Conservation (phyloP, 148 eudicot genomes). For the Gaultheria prostrata region DNA sequence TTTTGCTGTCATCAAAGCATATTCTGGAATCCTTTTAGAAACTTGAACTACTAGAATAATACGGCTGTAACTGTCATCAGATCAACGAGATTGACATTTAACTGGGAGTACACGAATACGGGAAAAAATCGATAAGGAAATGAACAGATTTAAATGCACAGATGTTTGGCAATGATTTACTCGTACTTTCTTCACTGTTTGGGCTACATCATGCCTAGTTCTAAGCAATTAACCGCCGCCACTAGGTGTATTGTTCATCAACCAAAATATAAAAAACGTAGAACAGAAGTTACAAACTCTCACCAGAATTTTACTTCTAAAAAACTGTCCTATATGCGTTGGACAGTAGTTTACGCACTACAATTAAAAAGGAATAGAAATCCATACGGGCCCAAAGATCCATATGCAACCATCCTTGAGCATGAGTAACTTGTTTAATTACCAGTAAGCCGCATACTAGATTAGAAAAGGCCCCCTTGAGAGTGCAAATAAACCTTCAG, state of each 20-base stretch:
- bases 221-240: not conserved
- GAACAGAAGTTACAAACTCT: not conserved
- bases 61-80: not conserved
- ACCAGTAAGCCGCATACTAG: not conserved
- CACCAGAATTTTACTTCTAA: not conserved
- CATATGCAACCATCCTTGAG: not conserved
- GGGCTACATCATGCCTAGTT: conserved; percentile 3
- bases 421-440: not conserved
- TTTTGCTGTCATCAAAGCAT: not conserved
- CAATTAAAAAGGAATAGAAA: not conserved
- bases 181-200: not conserved
- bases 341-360: not conserved
- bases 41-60: not conserved
- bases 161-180: not conserved
- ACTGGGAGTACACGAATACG: not conserved
- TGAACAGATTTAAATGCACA: not conserved
- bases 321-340: not conserved
- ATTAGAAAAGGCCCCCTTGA: conserved; percentile 10
- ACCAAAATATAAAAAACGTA: not conserved
- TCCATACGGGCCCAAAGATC: not conserved
- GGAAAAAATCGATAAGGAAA: not conserved
- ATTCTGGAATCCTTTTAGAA: not conserved
- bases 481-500: conserved; percentile 50
- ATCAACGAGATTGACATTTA: not conserved
- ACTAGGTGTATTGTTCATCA: not conserved